Base-by-base conservation (phyloP, 1,284 basidiomycete species). In the Ceratobasidium sp. region DNA sequence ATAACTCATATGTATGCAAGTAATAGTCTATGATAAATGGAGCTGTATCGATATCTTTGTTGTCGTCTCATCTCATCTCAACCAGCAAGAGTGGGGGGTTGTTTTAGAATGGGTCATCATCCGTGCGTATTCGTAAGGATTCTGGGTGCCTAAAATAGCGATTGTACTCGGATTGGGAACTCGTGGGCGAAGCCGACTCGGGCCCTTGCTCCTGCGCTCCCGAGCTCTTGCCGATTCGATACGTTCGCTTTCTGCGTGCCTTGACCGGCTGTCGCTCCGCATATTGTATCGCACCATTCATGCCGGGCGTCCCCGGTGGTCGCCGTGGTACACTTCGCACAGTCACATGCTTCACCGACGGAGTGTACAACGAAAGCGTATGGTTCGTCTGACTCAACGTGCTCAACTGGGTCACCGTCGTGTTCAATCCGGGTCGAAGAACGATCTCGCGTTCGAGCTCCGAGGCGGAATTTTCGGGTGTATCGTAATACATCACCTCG, bases 291-390 rank as follows among this genome's bases (percentile, higher is more conserved):
- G 77, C 74, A 26, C 78, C 36, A 14, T 39, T 77, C 10, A 77
- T 77, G 21, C 78, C 77, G 21, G 75, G 53, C 77, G 78, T 48
- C 78, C 78, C 16, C 81, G 76, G 39, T 80, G 82, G 72, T 86
- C 84, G 59, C 85, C 81, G 91, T 1, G 92, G 94, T 45, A 91
- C 91, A 74, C 91, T 93, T 28, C 94, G 86, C 2, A 96, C 93
- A 3, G 94, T 93, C 79, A 96, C 96, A 81, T 97, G 94, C 74
- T 92, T 89, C 53, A 94, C 84, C 5, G 90, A 90, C 59, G 93
- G 87, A 10, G 95, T 96, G 80, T 95, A 97, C 0, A 95, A 95
- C 1, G 92, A 94, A 1, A 97, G 83, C 0, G 95, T 97, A 78
- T 96, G 94, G 76, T 96, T 93, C 1, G 93, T 94, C 75, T 91